Percentiles rank a stretch among this genome's conserved stretches.
phyloP scores from a whole-genome alignment of 805 yeast genomes.

The Yarrowia osloensis region DNA sequence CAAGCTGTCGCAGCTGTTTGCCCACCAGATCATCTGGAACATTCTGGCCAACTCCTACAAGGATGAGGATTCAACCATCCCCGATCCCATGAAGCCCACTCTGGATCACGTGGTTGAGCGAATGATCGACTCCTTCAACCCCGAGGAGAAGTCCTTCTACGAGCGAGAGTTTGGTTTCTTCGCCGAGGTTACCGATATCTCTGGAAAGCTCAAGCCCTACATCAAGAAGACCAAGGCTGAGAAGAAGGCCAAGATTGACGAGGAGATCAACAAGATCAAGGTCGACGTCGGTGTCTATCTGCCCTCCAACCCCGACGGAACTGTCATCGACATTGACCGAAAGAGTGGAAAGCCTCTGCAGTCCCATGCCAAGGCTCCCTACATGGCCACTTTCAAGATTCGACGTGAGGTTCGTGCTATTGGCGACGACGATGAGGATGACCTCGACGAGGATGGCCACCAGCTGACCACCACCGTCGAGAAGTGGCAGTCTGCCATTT shows the following conservation, averaged over 20 bases:
- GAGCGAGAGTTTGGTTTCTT: conserved; percentile 85
- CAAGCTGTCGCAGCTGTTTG: conserved; percentile 82
- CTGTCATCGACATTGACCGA: conserved; percentile 86
- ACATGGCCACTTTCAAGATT: conserved; percentile 92
- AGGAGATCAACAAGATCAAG: conserved; percentile 80
- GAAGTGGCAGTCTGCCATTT: conserved; percentile 91
- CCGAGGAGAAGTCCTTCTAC: conserved; percentile 66
- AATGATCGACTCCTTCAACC: conserved; percentile 64
- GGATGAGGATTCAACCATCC: conserved; percentile 81
- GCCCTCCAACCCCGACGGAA: conserved; percentile 96
- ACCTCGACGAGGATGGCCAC: conserved; percentile 34
- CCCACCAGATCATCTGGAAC: conserved; percentile 98
- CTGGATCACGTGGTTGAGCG: conserved; percentile 69
- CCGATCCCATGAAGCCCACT: conserved; percentile 80
- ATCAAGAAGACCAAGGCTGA: conserved; percentile 94
- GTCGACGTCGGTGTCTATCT: conserved; percentile 83
- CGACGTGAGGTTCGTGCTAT: conserved; percentile 53
- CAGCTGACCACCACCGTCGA: conserved; percentile 48
- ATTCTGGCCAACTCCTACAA: conserved; percentile 90
- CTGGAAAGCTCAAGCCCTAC: conserved; percentile 92
- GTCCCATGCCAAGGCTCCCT: conserved; percentile 98
- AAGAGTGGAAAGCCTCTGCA: conserved; percentile 93
- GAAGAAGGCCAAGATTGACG: conserved; percentile 93
- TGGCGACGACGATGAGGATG: conserved; percentile 40
- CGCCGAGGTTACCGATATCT: conserved; percentile 85